These are phyloP conservation scores for Xylaria sp. DNA, from an alignment of 495 filamentous ascomycete genomes.

Conservation along the genomic window DNA sequence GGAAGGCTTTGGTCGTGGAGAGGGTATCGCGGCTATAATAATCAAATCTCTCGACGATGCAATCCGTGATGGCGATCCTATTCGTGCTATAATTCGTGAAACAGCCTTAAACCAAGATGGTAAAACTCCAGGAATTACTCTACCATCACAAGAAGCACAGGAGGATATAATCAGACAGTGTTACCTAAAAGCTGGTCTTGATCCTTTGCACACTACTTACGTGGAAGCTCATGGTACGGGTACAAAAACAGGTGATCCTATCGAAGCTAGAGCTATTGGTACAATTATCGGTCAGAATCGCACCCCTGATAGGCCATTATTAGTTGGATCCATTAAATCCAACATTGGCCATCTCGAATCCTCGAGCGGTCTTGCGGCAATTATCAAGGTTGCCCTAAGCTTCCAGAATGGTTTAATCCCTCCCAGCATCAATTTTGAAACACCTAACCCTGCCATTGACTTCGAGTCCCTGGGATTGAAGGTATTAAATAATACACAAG, in stretches of 20 bases:
- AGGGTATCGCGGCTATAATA: conserved; percentile 58
- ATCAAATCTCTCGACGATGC: conserved; percentile 60
- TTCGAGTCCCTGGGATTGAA: too few relatives aligned
- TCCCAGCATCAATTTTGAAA: too few relatives aligned
- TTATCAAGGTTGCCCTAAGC: too few relatives aligned
- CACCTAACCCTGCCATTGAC: too few relatives aligned
- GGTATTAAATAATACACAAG: too few relatives aligned
- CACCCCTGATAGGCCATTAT: too few relatives aligned
- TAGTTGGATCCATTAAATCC: too few relatives aligned
- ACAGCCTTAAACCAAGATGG: conserved; percentile 52
- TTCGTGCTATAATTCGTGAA: conserved; percentile 62
- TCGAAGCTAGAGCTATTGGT: conserved; percentile 31
- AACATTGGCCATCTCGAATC: too few relatives aligned
- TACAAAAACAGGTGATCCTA: conserved; percentile 58
- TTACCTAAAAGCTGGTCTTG: conserved; percentile 49
- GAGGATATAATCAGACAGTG: conserved; percentile 54
- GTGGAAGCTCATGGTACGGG: conserved; percentile 54
- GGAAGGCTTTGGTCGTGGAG: conserved; percentile 65
- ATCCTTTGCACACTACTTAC: conserved; percentile 39
- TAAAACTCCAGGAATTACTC: conserved; percentile 55
- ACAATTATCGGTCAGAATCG: too few relatives aligned
- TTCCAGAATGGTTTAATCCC: too few relatives aligned
- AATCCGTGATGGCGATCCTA: conserved; percentile 48
- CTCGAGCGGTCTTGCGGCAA: too few relatives aligned
- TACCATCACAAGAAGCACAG: conserved; percentile 62